These are phyloP conservation scores for Nitzschia sp. DNA, from an alignment of 108 stramenopile species.

Conservation along the genomic window DNA sequence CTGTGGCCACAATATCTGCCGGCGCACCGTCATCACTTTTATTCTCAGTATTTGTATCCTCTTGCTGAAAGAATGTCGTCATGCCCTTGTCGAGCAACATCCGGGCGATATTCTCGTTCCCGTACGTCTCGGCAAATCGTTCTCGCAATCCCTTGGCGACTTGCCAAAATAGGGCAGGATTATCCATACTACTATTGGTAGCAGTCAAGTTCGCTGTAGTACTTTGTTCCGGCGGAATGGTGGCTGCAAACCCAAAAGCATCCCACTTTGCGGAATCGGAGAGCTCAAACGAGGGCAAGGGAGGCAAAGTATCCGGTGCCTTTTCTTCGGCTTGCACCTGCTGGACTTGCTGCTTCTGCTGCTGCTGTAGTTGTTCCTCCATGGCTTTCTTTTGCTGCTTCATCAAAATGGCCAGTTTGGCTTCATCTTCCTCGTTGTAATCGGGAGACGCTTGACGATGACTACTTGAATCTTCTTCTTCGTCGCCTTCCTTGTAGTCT, in stretches of 20 bases:
- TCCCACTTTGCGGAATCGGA: slow-evolving; percentile 32
- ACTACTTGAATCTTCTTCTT: neutral
- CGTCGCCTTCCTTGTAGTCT: neutral
- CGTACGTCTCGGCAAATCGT: slow-evolving; percentile 52
- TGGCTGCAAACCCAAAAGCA: slow-evolving; percentile 20
- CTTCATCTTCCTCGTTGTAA: neutral
- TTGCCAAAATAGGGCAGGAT: slow-evolving; percentile 44
- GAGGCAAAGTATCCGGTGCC: slow-evolving; percentile 12
- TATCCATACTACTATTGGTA: neutral
- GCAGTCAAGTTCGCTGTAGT: neutral
- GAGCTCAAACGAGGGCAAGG: slow-evolving; percentile 25
- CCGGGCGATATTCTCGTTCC: slow-evolving; percentile 63
- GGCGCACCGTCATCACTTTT: slow-evolving; percentile 2
- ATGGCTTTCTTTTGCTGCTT: slow-evolving; percentile 3
- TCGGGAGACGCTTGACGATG: neutral
- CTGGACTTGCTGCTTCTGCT: neutral
- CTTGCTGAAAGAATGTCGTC: slow-evolving; percentile 29
- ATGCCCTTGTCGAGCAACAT: slow-evolving; percentile 54
- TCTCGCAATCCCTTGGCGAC: slow-evolving; percentile 29
- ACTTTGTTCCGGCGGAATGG: neutral
- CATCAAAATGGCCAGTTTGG: neutral
- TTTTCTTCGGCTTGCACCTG: neutral
- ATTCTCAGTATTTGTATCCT: neutral
- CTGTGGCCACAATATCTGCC: slow-evolving; percentile 45
- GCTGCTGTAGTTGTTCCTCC: slow-evolving; percentile 3